Evolutionary conservation across 306 rosid species (phyloP).

Genomic region (Fagus sylvatica): DNA sequence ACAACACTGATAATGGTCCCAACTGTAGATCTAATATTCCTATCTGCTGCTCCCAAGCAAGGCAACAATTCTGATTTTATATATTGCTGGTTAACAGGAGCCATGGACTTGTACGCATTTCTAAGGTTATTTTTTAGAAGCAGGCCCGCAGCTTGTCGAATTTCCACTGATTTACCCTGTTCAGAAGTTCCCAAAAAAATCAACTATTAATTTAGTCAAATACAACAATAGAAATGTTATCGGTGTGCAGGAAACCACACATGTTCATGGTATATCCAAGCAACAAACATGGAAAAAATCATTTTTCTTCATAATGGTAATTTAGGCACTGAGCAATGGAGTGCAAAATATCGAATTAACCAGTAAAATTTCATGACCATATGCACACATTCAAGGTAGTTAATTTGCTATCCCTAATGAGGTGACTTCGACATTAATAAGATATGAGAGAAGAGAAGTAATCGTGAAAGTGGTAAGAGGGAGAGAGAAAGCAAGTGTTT

Average conservation of each 20-base stretch:
- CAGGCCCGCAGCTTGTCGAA: constrained; percentile 97
- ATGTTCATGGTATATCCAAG: background rate
- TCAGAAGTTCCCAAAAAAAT: constrained; percentile 23
- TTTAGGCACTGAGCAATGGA: background rate
- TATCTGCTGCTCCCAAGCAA: constrained; percentile 88
- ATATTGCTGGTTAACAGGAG: constrained; percentile 72
- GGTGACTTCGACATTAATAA: too few relatives aligned
- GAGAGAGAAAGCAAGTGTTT: too few relatives aligned
- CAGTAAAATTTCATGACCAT: background rate
- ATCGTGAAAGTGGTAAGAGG: too few relatives aligned
- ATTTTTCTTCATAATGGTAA: background rate
- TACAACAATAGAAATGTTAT: constrained; percentile 9
- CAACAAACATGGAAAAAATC: background rate
- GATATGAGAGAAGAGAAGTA: too few relatives aligned
- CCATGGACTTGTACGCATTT: constrained; percentile 54
- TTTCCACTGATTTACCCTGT: constrained; percentile 85
- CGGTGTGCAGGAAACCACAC: constrained; percentile 1
- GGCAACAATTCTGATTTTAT: constrained; percentile 94
- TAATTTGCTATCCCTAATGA: too few relatives aligned
- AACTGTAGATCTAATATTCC: constrained; percentile 82
- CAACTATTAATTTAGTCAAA: constrained; percentile 5
- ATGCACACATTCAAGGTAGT: too few relatives aligned
- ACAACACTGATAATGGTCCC: constrained; percentile 87
- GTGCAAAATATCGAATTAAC: background rate
- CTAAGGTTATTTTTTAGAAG: constrained; percentile 87